Base-by-base conservation (phyloP, 352 stramenopile genomes). In the Pythium vanterpoolii region DNA sequence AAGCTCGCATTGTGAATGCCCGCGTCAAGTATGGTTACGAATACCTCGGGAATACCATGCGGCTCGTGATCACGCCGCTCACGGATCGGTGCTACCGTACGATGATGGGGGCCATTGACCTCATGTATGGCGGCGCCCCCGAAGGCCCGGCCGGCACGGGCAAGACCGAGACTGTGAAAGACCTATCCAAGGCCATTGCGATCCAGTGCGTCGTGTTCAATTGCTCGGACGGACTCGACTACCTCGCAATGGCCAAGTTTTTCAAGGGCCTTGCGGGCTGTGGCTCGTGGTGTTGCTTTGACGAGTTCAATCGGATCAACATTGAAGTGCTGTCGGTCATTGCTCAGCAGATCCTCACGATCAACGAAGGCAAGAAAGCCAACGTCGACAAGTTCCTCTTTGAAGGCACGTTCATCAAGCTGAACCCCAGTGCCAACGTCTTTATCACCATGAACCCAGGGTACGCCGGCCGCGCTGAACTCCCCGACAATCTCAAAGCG, bases 181-280 rank as follows among this genome's bases (percentile, higher is more conserved):
- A 97, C 79, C 58, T 97, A 27, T 89, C 93, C 2, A 98, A 98
- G 55, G 94, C 93, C 7, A 71, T 98, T 1, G 95, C 95, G 3
- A 98, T 97, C 51, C 94, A 98, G 66, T 98, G 94, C 65, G 93
- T 98, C 34, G 95, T 98, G 30, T 98, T 95, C 54, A 95, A 98
- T 56, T 98, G 91, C 58, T 97, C 88, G 0, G 91, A 98, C 60
- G 90, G 91, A 47, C 70, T 98, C 5, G 92, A 98, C 64, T 98
- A 98, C 65, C 92, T 97, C 13, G 92, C 91, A 5, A 98, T 98
- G 92, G 92, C 86, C 11, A 98, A 98, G 57, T 97, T 97, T 56
- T 97, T 97, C 60, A 97, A 97, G 57, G 94, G 94, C 0, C 70
- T 98, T 11, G 95, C 93, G n/a, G 95, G 87, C 0, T 98, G 90